Evolutionary conservation across 2,329 filamentous ascomycete species (phyloP).

Genomic region (Colletotrichum nymphaeae): DNA sequence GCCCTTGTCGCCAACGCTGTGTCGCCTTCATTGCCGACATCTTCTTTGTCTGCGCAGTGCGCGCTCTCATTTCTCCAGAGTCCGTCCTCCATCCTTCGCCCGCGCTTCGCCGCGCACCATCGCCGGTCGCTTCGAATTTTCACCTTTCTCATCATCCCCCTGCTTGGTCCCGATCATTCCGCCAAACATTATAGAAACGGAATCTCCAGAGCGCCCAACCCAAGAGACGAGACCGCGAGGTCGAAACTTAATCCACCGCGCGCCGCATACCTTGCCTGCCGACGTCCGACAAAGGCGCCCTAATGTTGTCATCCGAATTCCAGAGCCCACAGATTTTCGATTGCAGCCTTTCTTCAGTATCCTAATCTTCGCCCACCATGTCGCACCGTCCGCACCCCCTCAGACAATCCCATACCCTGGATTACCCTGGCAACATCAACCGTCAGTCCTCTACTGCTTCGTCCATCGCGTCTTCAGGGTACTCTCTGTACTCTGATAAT

Average conservation of each 20-base stretch:
- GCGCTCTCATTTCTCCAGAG: constrained; percentile 14
- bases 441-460: constrained; percentile 78
- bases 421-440: constrained; percentile 57
- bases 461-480: constrained; percentile 77
- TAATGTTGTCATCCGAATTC: constrained; percentile 43
- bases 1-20: neutral
- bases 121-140: constrained; percentile 20
- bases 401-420: constrained; percentile 65
- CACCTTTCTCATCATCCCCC: constrained; percentile 1
- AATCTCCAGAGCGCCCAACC: neutral
- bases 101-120: constrained; percentile 1
- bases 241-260: constrained; percentile 19
- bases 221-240: constrained; percentile 12
- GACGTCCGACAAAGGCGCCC: constrained; percentile 35
- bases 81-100: constrained; percentile 16
- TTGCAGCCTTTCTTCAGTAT: constrained; percentile 39
- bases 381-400: constrained; percentile 69
- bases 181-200: constrained; percentile 8
- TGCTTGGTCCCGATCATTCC: neutral
- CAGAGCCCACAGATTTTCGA: constrained; percentile 38
- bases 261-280: constrained; percentile 11
- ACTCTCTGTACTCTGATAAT: constrained; percentile 70
- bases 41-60: constrained; percentile 32
- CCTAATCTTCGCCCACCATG: constrained; percentile 52
- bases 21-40: neutral